A percentile compares a stretch with the other conserved stretches of the same genome.
phyloP scores from a whole-genome alignment of 306 rosid species.

The Senna tora region DNA sequence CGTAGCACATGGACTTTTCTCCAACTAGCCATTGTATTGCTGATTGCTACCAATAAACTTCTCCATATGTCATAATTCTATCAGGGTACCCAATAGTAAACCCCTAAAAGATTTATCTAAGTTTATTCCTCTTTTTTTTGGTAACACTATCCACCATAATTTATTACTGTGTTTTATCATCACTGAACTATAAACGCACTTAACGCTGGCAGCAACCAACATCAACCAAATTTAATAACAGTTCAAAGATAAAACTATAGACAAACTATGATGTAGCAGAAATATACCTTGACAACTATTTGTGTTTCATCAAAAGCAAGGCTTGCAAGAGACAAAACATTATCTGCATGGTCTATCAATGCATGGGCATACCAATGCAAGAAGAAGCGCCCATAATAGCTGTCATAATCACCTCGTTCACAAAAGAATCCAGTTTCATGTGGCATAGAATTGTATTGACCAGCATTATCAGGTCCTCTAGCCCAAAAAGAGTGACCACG shows the following conservation, averaged over 20 bases:
- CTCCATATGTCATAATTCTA: not conserved
- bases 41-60: not conserved
- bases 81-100: not conserved
- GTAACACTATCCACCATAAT: not conserved
- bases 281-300: slow-evolving; percentile 76
- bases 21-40: not conserved
- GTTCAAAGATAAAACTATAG: slow-evolving; percentile 26
- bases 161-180: not conserved
- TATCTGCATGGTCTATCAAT: slow-evolving; percentile 84
- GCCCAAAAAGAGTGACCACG: slow-evolving; percentile 97
- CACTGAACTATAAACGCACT: slow-evolving; percentile 23
- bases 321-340: slow-evolving; percentile 91
- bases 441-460: slow-evolving; percentile 88
- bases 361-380: slow-evolving; percentile 92
- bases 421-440: slow-evolving; percentile 96
- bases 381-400: slow-evolving; percentile 96
- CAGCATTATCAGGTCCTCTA: slow-evolving; percentile 95
- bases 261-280: slow-evolving; percentile 24
- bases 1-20: not conserved
- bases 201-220: slow-evolving; percentile 11
- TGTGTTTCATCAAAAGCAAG: slow-evolving; percentile 91
- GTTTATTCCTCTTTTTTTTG: not conserved
- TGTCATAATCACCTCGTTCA: slow-evolving; percentile 96
- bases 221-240: slow-evolving; percentile 29
- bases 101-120: not conserved